Base-by-base conservation (phyloP, 1,284 basidiomycete species). In the Ceratorhiza oryzae-sativae region DNA sequence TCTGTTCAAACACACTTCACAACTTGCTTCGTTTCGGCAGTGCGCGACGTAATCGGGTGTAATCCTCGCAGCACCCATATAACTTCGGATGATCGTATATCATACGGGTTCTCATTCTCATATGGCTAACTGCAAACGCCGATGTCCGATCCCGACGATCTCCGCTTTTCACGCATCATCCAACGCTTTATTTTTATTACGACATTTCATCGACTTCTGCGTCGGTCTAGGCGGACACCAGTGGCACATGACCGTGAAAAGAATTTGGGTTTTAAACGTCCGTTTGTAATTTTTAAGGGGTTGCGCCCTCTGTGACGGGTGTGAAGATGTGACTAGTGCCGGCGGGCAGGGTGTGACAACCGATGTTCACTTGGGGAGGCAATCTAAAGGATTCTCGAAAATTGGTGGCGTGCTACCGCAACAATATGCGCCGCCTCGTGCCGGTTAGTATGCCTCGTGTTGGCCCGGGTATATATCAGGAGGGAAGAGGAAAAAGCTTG, bases 11-110 rank as follows among this genome's bases (percentile, higher is more conserved):
- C n/a, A 12, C 48, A 23, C 10, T 51, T 23, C 23, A 20, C 18
- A 23, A n/a, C 46, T 49, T 51, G 49, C 49, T 51, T 51, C 49
- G 49, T 27, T 45, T 53, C 51, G 51, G 51, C 51, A 53, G 25
- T 53, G 1, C n/a, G 51, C 51, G 51, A 53, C 51, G 15, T 45
- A 32, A 10, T 15, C 32, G 51, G 13, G 27, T 9, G 18, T 25
- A 30, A 32, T 30, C 27, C 13, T 30, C 25, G 6, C 8, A 5
- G n/a, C 45, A 8, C 25, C 20, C 25, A 49, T 49, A 23, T 49
- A 49, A 25, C 48, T 49, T 49, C 48, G 25, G n/a, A 15, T 23
- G 20, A 49, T 49, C 48, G 48, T 49, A 49, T 27, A 49, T 49
- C 27, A 23, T 12, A 30, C 30, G 18, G 9, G 42, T 18, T 8